Base-by-base conservation (phyloP, 2,329 filamentous ascomycete genomes). In the Lachnum nothofagi region DNA sequence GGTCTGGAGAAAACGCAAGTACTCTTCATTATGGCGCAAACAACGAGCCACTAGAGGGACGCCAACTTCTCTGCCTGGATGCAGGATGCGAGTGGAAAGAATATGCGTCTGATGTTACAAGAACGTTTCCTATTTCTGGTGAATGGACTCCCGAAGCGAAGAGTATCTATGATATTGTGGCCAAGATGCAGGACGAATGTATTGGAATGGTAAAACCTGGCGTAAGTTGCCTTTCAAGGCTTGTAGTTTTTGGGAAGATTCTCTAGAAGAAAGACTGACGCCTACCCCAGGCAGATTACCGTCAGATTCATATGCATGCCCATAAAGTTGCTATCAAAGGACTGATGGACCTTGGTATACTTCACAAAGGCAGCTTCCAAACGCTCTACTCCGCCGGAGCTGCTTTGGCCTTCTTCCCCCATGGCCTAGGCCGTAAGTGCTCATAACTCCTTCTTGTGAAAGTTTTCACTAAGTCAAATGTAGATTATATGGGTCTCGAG, bases 41-140 rank as follows among this genome's bases (percentile, higher is more conserved):
- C 65, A 77, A 94, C 61, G 78, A 86, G 59, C 69, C 82, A 1
- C 77, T 97, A 16, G 70, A 71, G 2, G 81, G 83, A 22, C 78
- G 83, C 49, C 81, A 91, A 62, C 76, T 91, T 24, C 72, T 97
- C 25, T 83, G 94, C 17, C 73, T 98, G 4, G 91, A 98, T 65
- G 91, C 91, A 1, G 91, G 89, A 2, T 86, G 83, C 57, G 91
- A 97, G 68, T 95, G 83, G 69, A 71, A 82, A 42, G 84, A 86
- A 59, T 97, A 98, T 66, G 89, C 89, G 24, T 87, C 86, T 49
- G 91, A 97, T 67, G 82, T 97, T 23, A 97, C 93, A 0, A 81
- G 91, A 31, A 93, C 91, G 0, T 82, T 96, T 57, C 91, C 91
- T 4, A 70, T 96, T 19, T 78, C 76, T 12, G 86, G 87, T 5